Conservation (phyloP, 805 yeast species). For the Kodamaea kaohsiungensis region DNA sequence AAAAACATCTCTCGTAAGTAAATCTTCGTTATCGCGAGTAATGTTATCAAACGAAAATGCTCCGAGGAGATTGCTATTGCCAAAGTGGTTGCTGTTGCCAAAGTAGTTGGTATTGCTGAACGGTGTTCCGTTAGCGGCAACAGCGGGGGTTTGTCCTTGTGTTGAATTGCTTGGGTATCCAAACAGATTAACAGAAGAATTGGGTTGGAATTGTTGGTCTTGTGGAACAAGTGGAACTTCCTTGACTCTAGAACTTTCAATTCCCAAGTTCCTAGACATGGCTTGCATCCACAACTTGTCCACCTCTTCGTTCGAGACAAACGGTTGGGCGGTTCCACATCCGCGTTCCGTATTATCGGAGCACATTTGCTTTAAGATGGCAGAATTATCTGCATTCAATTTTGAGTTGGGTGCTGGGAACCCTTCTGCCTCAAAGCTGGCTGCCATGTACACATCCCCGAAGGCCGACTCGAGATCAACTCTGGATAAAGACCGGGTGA, state of each 20-base stretch:
- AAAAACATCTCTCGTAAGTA: constrained; percentile 2
- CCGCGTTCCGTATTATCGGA: background rate
- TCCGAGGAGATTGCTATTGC: background rate
- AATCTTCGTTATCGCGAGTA: background rate
- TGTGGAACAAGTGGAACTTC: background rate
- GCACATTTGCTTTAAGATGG: background rate
- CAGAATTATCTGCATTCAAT: background rate
- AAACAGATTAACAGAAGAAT: background rate
- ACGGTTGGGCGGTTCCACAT: background rate
- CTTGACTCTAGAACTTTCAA: background rate
- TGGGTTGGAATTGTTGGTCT: background rate
- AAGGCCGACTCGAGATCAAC: constrained; percentile 9
- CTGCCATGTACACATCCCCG: background rate
- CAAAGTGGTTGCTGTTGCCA: background rate
- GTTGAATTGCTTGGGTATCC: background rate
- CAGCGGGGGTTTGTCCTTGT: background rate
- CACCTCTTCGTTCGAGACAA: constrained; percentile 10
- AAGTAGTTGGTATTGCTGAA: background rate
- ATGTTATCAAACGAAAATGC: background rate
- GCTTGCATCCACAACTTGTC: constrained; percentile 15
- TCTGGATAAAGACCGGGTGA: constrained; percentile 21
- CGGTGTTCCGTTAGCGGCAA: background rate
- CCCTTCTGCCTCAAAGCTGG: background rate
- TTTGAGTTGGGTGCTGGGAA: background rate
- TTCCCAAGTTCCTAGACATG: constrained; percentile 6